Evolutionary conservation across 345 rosid species (phyloP).

Genomic region (Aquilaria sinensis): DNA sequence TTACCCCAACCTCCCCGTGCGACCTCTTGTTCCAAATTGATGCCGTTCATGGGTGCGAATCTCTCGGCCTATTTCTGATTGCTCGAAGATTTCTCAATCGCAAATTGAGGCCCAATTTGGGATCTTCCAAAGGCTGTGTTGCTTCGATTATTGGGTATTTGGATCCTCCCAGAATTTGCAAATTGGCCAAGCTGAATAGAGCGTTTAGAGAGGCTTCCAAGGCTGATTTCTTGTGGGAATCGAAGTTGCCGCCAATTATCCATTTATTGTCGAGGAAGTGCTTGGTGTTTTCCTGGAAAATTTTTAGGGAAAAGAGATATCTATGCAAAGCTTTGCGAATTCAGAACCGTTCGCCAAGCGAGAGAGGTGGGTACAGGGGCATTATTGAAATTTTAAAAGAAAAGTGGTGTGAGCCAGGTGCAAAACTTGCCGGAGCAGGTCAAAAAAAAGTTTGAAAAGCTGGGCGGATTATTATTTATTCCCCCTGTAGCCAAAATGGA

Average conservation of each 20-base stretch:
- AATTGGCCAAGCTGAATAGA: slow-evolving; percentile 57
- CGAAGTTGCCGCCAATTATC: slow-evolving; percentile 74
- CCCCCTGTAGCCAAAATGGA: no score
- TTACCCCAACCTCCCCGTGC: no score
- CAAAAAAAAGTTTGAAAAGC: no score
- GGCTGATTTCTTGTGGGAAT: slow-evolving; percentile 96
- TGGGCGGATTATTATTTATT: no score
- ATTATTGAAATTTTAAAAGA: no score
- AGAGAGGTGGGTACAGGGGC: no score
- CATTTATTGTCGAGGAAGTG: slow-evolving; percentile 39
- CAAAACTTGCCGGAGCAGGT: no score
- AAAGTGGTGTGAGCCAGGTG: no score
- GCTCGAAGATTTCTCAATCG: slow-evolving; percentile 15
- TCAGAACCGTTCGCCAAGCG: no score
- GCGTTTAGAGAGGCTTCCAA: slow-evolving; percentile 88
- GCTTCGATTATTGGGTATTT: slow-evolving; percentile 56
- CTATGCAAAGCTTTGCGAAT: slow-evolving; percentile 45
- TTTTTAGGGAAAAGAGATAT: slow-evolving; percentile 55
- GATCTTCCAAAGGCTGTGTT: slow-evolving; percentile 77
- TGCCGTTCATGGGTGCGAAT: slow-evolving; percentile 53
- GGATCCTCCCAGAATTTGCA: slow-evolving; percentile 84
- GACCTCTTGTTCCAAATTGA: no score
- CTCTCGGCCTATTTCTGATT: slow-evolving; percentile 35
- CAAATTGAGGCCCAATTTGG: slow-evolving; percentile 35
- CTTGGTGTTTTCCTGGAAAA: slow-evolving; percentile 36